Evolutionary conservation across 495 filamentous ascomycete species (phyloP).

Genomic region (Talaromyces stipitatus): DNA sequence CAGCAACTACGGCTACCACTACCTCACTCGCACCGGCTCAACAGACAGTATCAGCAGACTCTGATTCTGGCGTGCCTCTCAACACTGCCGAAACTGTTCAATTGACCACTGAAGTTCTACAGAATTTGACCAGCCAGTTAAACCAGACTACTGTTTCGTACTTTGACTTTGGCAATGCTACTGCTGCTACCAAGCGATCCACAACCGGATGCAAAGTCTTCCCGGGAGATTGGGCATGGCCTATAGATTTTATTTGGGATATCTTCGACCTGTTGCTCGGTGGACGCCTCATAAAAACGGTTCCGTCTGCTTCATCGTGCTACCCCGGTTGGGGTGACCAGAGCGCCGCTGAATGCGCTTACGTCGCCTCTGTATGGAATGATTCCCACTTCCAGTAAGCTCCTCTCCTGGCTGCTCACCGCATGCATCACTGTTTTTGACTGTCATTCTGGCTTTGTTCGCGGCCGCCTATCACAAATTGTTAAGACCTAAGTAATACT

Average conservation of each 20-base stretch:
- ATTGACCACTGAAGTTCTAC: slow-evolving; percentile 31
- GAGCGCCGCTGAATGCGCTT: slow-evolving; percentile 32
- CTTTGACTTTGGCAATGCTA: slow-evolving; percentile 15
- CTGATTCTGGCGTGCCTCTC: slow-evolving; percentile 15
- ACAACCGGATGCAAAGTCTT: slow-evolving; percentile 36
- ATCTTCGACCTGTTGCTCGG: slow-evolving; percentile 39
- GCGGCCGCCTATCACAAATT: too few species aligned
- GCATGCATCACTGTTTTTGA: too few species aligned
- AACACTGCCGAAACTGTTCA: slow-evolving; percentile 36
- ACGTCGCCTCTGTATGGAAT: not conserved
- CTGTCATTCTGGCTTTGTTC: too few species aligned
- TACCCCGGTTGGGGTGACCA: slow-evolving; percentile 41
- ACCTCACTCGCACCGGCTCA: not conserved
- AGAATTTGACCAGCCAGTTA: slow-evolving; percentile 21
- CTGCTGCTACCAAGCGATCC: not conserved
- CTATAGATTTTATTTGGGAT: slow-evolving; percentile 27
- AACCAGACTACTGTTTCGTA: not conserved
- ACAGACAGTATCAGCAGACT: not conserved
- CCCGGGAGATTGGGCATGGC: slow-evolving; percentile 43
- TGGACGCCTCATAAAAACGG: slow-evolving; percentile 47
- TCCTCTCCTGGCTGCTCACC: not conserved
- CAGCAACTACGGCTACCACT: not conserved
- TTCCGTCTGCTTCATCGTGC: slow-evolving; percentile 48
- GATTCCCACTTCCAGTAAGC: slow-evolving; percentile 25
- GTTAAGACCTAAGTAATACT: too few species aligned